phyloP scores from a whole-genome alignment of 768 basidiomycete species.

The Mycena olivaceomarginata region DNA sequence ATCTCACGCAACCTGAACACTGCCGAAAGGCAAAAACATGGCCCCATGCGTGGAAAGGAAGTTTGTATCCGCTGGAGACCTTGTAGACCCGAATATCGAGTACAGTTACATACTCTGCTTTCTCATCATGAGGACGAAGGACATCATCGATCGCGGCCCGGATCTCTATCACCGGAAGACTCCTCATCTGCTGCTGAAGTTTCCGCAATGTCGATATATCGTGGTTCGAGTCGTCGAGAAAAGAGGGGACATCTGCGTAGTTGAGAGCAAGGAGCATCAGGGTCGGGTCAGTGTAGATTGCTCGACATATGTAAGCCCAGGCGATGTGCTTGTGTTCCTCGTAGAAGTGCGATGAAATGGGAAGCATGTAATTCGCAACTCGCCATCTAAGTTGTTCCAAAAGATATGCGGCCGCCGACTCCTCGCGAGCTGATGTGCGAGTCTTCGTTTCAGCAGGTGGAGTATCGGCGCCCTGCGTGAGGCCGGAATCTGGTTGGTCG shows the following conservation, averaged over 20 bases:
- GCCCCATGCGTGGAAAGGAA: slow-evolving; percentile 58
- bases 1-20: slow-evolving; percentile 53
- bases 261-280: slow-evolving; percentile 58
- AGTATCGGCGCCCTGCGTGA: neutral
- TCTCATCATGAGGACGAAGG: slow-evolving; percentile 42
- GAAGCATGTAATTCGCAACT: slow-evolving; percentile 55
- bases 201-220: slow-evolving; percentile 53
- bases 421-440: neutral
- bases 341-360: slow-evolving; percentile 53
- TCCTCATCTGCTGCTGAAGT: slow-evolving; percentile 52
- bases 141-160: slow-evolving; percentile 53
- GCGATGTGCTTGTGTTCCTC: slow-evolving; percentile 56
- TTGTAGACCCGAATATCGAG: slow-evolving; percentile 56
- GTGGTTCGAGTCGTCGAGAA: slow-evolving; percentile 52
- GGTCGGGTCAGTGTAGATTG: slow-evolving; percentile 56
- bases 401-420: slow-evolving; percentile 29
- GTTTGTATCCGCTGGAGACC: slow-evolving; percentile 43
- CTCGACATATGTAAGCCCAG: slow-evolving; percentile 58
- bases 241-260: slow-evolving; percentile 51
- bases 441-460: neutral
- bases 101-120: slow-evolving; percentile 51
- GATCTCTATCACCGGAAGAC: slow-evolving; percentile 48
- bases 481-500: neutral
- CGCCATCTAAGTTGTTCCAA: slow-evolving; percentile 53
- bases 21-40: slow-evolving; percentile 52